A percentile compares a stretch with the other conserved stretches of the same genome.
phyloP scores from a whole-genome alignment of 371 early-diverging fungal genomes.

The Amoeboaphelidium occidentale region DNA sequence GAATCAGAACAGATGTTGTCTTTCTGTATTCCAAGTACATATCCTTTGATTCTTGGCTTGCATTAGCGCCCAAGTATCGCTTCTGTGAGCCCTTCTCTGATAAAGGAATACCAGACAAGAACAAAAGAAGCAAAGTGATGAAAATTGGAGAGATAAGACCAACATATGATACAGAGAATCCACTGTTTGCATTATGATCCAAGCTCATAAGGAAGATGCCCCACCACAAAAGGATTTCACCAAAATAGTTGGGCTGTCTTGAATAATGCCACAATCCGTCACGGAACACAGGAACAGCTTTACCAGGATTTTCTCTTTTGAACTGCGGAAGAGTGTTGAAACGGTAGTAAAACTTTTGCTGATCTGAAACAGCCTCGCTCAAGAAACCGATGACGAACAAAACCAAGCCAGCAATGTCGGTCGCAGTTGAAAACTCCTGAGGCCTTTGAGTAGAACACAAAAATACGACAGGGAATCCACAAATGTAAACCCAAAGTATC shows the following conservation, averaged over 20 bases:
- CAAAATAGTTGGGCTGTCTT: slow-evolving; percentile 23
- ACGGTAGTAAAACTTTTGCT: background rate
- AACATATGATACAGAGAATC: background rate
- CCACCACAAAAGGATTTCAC: slow-evolving; percentile 7
- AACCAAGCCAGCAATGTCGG: background rate
- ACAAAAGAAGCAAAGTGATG: background rate
- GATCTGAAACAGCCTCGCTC: slow-evolving; percentile 1
- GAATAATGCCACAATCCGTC: slow-evolving; percentile 18
- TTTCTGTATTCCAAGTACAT: background rate
- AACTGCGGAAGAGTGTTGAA: background rate
- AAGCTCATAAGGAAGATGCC: slow-evolving; percentile 3
- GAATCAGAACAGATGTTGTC: background rate
- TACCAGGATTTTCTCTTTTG: background rate
- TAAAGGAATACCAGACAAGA: background rate
- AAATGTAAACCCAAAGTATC: background rate
- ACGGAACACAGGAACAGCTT: background rate
- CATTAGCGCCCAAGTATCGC: background rate
- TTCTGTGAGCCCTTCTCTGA: background rate
- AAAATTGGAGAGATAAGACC: background rate
- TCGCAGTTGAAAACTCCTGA: background rate
- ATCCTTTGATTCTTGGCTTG: background rate
- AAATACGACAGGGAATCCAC: background rate
- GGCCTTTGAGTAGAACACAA: background rate
- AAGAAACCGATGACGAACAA: background rate
- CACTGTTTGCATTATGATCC: background rate